phyloP scores from a whole-genome alignment of 176 grass and related monocot species.

The Saccharum spontaneum region DNA sequence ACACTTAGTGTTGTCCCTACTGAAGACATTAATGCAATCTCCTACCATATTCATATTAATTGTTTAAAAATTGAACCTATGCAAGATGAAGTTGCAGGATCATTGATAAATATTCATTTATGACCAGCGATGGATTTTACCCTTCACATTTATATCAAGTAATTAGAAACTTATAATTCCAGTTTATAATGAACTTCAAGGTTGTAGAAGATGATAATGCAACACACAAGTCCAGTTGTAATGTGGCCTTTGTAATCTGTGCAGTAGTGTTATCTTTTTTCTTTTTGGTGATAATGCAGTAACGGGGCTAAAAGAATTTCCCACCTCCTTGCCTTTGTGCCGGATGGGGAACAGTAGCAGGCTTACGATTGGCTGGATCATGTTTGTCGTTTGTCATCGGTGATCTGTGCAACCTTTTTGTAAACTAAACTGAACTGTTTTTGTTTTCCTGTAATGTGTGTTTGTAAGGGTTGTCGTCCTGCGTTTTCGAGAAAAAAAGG shows the following conservation, averaged over 20 bases:
- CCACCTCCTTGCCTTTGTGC: background rate
- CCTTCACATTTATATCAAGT: background rate
- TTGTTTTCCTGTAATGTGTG: background rate
- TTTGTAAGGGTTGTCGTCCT: background rate
- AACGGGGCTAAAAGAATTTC: background rate
- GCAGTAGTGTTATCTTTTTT: background rate
- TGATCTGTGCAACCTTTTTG: background rate
- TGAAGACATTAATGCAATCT: background rate
- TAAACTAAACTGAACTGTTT: background rate
- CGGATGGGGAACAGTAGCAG: background rate
- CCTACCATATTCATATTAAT: background rate
- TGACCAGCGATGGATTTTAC: background rate
- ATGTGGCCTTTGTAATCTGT: background rate
- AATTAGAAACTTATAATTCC: background rate
- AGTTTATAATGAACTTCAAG: background rate
- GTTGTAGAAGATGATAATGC: conserved; percentile 1
- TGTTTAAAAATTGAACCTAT: background rate
- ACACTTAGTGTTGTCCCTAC: background rate
- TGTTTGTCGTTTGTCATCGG: background rate
- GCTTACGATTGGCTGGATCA: background rate
- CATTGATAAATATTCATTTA: background rate
- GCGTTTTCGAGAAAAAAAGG: background rate
- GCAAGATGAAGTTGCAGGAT: background rate
- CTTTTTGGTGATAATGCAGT: background rate
- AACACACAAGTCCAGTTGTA: background rate